Base-by-base conservation (phyloP, 2,329 filamentous ascomycete genomes). In the Ophiosphaerella korrae region DNA sequence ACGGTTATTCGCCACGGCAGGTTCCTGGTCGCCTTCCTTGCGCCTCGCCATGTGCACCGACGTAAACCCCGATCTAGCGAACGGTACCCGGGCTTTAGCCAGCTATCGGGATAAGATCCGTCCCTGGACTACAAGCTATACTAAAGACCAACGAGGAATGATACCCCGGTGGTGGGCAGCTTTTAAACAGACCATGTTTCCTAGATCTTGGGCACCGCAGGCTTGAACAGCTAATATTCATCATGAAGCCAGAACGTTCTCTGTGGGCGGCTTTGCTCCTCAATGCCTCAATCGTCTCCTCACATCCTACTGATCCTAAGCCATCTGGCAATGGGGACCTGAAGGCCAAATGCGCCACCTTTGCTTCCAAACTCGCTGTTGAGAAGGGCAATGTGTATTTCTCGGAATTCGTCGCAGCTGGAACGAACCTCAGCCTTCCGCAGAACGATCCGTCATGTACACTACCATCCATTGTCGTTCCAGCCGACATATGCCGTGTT, bases 401-500 rank as follows among this genome's bases (percentile, higher is more conserved):
- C 48, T 66, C 74, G 1, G 56, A 74, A 31, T 72, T 68, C 23
- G 64, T 78, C n/a, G 14, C 71, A 13, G 75, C 71, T 11, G 75
- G 75, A 7, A 75, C 74, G 5, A 78, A 75, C 42, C 48, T 75
- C 24, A 72, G 61, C 9, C 55, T 77, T 13, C 62, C 75, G 8
- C 71, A 74, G 14, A 70, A 74, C 52, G 70, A 77, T 43, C 59
- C 66, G 12, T 72, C 75, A 34, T 82, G 80, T 48, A 55, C 47
- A 14, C 54, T 57, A 7, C 40, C 63, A n/a, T 60, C 48, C 41
- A 66, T 71, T 37, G 44, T 67, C 7, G 66, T 74, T 1, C 52
- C 68, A 9, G 66, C 67, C 5, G 73, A 78, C 50, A 61, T 76
- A 5, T 78, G 76, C 53, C 71, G 76, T 7, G 58, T 78, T n/a